These are phyloP conservation scores for Leucocoprinus leucothites DNA, from an alignment of 768 basidiomycete species.

Conservation along the genomic window DNA sequence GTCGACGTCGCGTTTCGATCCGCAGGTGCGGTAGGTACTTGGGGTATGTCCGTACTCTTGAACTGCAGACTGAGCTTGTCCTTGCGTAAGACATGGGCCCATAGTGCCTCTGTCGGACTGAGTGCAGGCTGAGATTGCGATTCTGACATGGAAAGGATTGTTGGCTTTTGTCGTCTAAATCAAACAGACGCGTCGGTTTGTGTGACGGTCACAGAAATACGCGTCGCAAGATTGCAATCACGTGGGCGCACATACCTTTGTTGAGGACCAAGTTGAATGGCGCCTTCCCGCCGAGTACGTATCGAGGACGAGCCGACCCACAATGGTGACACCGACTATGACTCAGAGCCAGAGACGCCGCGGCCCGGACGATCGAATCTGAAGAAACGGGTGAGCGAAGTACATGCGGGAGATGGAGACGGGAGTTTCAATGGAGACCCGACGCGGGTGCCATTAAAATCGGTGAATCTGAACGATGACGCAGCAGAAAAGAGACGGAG, in stretches of 20 bases:
- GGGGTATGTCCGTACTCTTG: conserved; percentile 20
- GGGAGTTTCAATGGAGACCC: conserved; percentile 37
- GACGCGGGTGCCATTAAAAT: conserved; percentile 37
- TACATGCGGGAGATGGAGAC: conserved; percentile 42
- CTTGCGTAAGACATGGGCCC: conserved; percentile 56
- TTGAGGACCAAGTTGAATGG: conserved; percentile 33
- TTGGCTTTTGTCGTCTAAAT: neutral
- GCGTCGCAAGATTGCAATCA: conserved; percentile 27
- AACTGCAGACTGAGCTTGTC: conserved; percentile 28
- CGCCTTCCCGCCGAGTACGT: conserved; percentile 39
- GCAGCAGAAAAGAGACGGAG: conserved; percentile 81
- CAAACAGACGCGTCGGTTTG: conserved; percentile 5
- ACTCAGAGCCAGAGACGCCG: conserved; percentile 38
- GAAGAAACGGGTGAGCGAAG: conserved; percentile 65
- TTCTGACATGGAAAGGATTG: neutral
- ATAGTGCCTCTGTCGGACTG: conserved; percentile 32
- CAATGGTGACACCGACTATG: conserved; percentile 35
- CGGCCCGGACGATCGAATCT: conserved; percentile 34
- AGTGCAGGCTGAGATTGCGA: neutral
- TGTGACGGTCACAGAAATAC: conserved; percentile 16
- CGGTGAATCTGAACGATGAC: conserved; percentile 76
- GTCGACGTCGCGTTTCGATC: conserved; percentile 71
- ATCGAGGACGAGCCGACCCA: conserved; percentile 32
- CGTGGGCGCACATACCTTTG: conserved; percentile 34
- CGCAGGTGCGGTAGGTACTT: conserved; percentile 44